Conservation (phyloP, 73 alveolate species). For the Blepharisma japonicum region DNA sequence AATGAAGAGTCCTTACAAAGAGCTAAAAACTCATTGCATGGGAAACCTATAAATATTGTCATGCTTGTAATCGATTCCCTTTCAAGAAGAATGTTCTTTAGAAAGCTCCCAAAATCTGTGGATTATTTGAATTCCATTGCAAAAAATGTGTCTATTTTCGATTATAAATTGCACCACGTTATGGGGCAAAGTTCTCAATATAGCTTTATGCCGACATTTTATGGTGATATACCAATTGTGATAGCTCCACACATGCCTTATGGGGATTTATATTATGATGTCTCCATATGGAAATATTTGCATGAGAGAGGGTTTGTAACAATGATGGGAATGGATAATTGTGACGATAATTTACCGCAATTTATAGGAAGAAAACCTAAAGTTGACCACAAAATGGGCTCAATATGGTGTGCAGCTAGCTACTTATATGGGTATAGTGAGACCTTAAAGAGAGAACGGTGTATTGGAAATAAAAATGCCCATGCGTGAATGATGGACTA, state of each 20-base stretch:
- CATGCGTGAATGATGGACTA: slow-evolving; percentile 27
- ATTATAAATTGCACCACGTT: neutral
- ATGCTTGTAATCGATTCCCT: slow-evolving; percentile 18
- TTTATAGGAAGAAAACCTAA: slow-evolving; percentile 12
- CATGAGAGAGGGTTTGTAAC: slow-evolving; percentile 26
- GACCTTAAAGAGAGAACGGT: neutral
- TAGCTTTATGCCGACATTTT: slow-evolving; percentile 20
- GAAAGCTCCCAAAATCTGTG: slow-evolving; percentile 13
- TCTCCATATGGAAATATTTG: neutral
- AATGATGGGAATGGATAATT: neutral
- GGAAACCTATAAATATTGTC: neutral
- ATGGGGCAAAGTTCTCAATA: neutral
- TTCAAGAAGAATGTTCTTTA: slow-evolving; percentile 2
- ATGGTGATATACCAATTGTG: neutral
- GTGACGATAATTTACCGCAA: slow-evolving; percentile 4
- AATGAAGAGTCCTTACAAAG: neutral
- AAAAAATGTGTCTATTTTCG: neutral
- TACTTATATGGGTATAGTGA: neutral
- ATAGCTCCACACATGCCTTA: neutral
- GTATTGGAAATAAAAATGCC: slow-evolving; percentile 28
- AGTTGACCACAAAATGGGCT: slow-evolving; percentile 24
- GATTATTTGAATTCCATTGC: neutral
- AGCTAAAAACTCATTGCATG: neutral
- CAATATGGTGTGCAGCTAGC: neutral
- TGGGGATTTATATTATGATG: neutral